Percentiles rank a stretch among this genome's conserved stretches.
Conservation (phyloP, 129 eudicot genomes). For the Pulicaria dysenterica region DNA sequence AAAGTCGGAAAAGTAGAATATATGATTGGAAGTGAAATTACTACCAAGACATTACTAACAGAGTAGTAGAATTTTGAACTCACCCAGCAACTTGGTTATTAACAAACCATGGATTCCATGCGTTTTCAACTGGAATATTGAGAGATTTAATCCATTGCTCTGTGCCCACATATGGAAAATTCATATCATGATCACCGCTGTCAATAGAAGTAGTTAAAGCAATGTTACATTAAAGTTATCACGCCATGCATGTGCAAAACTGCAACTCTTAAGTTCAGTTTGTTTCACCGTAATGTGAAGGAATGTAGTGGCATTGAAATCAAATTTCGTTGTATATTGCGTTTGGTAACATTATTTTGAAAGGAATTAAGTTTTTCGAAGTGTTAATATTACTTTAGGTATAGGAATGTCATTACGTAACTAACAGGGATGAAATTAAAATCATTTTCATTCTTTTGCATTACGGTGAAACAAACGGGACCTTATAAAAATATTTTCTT, state of each 20-base stretch:
- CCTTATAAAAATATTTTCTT: neutral
- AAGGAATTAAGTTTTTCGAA: no score
- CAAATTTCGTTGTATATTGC: no score
- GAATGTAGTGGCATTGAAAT: no score
- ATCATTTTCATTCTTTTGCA: no score
- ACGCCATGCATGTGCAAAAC: neutral
- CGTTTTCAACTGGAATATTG: constrained; percentile 26
- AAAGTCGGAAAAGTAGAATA: neutral
- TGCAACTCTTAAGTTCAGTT: no score
- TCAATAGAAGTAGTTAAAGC: neutral
- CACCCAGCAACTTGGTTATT: constrained; percentile 34
- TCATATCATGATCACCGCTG: constrained; percentile 50
- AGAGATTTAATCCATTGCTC: constrained; percentile 37
- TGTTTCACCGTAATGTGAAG: no score
- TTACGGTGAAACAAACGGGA: no score
- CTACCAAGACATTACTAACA: no score
- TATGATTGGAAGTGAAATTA: neutral
- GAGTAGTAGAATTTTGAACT: neutral
- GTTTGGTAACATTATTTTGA: no score
- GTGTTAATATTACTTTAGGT: no score
- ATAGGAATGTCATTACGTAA: no score
- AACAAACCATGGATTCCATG: constrained; percentile 38
- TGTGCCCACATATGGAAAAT: constrained; percentile 37
- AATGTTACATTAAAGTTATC: neutral
- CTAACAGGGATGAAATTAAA: no score